phyloP scores from a whole-genome alignment of 345 rosid genomes.

The Pseudoturritis turrita region DNA sequence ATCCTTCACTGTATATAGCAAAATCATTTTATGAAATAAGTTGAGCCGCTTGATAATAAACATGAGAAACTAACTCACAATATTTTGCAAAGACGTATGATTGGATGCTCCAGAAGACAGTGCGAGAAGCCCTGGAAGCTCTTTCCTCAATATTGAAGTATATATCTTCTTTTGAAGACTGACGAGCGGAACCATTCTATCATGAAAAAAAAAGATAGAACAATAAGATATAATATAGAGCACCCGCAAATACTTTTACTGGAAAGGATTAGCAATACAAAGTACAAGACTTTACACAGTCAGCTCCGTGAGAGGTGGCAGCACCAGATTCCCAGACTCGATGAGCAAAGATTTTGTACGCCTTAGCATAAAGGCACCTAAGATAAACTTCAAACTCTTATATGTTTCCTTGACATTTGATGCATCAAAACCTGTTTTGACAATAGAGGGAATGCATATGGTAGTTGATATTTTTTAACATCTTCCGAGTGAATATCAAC shows the following conservation, averaged over 20 bases:
- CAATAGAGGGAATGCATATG: neutral
- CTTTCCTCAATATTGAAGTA: conserved; percentile 79
- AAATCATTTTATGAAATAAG: neutral
- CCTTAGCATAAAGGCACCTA: conserved; percentile 83
- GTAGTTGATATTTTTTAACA: neutral
- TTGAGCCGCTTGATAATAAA: neutral
- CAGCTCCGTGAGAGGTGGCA: conserved; percentile 85
- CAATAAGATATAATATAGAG: neutral
- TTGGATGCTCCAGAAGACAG: conserved; percentile 54
- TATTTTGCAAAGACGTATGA: conserved; percentile 78
- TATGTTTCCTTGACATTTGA: conserved; percentile 40
- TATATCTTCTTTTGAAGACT: conserved; percentile 73
- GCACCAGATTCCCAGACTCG: conserved; percentile 57
- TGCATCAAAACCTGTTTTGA: conserved; percentile 39
- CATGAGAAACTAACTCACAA: conserved; percentile 41
- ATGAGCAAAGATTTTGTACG: conserved; percentile 76
- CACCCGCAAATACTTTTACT: neutral
- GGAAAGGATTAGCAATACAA: neutral
- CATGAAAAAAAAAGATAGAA: conserved; percentile 14
- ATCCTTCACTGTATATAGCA: conserved; percentile 10
- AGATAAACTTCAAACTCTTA: conserved; percentile 48
- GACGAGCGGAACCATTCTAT: conserved; percentile 77
- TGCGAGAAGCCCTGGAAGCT: conserved; percentile 76
- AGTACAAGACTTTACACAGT: conserved; percentile 51
- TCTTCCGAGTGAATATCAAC: neutral